These are phyloP conservation scores for Acacia melanoxylon DNA, from an alignment of 306 rosid species.

Conservation along the genomic window DNA sequence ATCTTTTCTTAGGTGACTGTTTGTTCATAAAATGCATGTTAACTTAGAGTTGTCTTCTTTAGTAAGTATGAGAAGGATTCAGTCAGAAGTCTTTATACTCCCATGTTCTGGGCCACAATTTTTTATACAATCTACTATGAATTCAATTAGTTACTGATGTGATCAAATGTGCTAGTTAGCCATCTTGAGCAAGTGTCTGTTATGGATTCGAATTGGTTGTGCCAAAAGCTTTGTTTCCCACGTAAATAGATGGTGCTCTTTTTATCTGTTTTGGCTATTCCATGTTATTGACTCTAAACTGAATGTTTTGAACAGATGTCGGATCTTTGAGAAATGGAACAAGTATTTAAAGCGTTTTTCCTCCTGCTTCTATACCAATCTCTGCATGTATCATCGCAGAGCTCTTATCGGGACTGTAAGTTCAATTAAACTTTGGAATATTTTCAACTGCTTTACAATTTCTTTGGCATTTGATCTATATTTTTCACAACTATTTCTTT, in stretches of 20 bases:
- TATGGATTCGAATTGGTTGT: conserved; percentile 16
- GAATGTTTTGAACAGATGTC: conserved; percentile 6
- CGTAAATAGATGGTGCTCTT: conserved; percentile 12
- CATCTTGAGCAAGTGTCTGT: conserved; percentile 20
- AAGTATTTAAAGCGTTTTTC: conserved; percentile 34
- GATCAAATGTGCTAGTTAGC: conserved; percentile 34
- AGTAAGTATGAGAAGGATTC: not conserved
- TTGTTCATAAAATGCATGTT: conserved; percentile 21
- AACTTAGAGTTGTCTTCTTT: conserved; percentile 5
- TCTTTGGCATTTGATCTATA: conserved; percentile 10
- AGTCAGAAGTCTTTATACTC: conserved; percentile 3
- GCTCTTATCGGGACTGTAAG: conserved; percentile 43
- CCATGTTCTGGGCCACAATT: not conserved
- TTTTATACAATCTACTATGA: not conserved
- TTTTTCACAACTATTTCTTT: conserved; percentile 8
- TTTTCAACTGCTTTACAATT: conserved; percentile 1
- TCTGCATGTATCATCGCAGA: conserved; percentile 43
- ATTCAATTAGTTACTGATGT: conserved; percentile 23
- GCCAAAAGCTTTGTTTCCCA: not conserved
- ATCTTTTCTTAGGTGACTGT: conserved; percentile 1
- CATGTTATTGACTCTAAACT: conserved; percentile 11
- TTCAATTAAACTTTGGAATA: conserved; percentile 20
- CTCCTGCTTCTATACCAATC: conserved; percentile 39
- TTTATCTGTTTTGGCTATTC: conserved; percentile 11
- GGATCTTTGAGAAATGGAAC: conserved; percentile 35